Evolutionary conservation across 305 asterid species (phyloP).

Genomic region (Fraxinus velutina): DNA sequence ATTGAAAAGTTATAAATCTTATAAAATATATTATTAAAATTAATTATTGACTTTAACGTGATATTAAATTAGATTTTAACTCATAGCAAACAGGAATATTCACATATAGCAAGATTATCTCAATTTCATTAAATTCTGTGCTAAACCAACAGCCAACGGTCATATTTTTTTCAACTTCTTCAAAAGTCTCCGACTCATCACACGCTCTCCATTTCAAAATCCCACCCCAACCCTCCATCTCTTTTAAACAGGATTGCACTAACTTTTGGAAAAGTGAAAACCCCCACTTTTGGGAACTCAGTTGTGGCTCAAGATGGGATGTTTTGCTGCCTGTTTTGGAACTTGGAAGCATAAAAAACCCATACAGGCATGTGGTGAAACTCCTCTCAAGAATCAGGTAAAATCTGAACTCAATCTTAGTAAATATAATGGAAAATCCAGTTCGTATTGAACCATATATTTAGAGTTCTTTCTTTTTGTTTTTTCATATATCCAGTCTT

Average conservation of each 20-base stretch:
- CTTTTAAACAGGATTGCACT: background rate
- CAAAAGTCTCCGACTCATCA: background rate
- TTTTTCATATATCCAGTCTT: conserved; percentile 20
- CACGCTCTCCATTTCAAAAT: background rate
- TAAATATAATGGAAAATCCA: background rate
- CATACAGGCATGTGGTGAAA: background rate
- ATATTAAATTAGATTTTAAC: no score
- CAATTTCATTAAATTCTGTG: conserved; percentile 14
- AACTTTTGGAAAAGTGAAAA: background rate
- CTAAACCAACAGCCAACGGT: conserved; percentile 22
- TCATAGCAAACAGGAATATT: no score
- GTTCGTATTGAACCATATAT: background rate
- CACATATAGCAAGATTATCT: no score
- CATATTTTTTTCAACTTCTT: conserved; percentile 12
- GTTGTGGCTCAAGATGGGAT: conserved; percentile 34
- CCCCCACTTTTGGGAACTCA: conserved; percentile 3
- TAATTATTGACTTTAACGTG: no score
- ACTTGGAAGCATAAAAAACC: conserved; percentile 17
- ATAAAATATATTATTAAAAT: no score
- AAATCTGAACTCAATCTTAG: background rate
- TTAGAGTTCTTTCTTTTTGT: background rate
- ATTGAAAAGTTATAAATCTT: no score
- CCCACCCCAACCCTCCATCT: background rate
- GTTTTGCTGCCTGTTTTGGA: conserved; percentile 43
- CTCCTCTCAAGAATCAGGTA: conserved; percentile 1